These are phyloP conservation scores for Globisporangium paroecandrum DNA, from an alignment of 352 stramenopile species.

Conservation along the genomic window DNA sequence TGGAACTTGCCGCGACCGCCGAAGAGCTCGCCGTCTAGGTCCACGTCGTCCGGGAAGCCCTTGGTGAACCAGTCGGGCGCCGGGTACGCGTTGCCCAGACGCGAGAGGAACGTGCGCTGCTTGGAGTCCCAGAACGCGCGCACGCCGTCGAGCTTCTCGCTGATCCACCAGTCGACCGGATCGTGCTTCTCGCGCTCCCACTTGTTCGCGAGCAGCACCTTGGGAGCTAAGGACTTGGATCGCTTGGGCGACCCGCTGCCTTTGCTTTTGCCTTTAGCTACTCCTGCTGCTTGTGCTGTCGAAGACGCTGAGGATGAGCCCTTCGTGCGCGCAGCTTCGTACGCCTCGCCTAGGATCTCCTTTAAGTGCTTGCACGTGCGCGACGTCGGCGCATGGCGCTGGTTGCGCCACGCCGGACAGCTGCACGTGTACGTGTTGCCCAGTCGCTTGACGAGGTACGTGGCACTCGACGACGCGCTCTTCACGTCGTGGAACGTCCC, in stretches of 20 bases:
- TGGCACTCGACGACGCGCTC: constrained; percentile 48
- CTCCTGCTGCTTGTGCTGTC: constrained; percentile 2
- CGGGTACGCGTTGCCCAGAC: constrained; percentile 59
- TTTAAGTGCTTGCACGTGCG: constrained; percentile 71
- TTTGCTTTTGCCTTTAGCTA: constrained; percentile 13
- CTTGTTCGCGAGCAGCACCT: constrained; percentile 63
- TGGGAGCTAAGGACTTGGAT: constrained; percentile 32
- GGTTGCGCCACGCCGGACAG: constrained; percentile 67
- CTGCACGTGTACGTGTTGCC: constrained; percentile 56
- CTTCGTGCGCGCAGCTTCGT: constrained; percentile 32
- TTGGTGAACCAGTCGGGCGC: constrained; percentile 58
- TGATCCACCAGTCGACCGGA: constrained; percentile 63
- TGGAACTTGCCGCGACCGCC: constrained; percentile 57
- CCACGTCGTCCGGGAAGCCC: constrained; percentile 46
- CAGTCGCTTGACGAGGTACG: constrained; percentile 49
- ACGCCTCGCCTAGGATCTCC: constrained; percentile 43
- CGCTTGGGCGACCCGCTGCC: constrained; percentile 13
- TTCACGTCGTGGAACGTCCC: constrained; percentile 45
- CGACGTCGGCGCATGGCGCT: constrained; percentile 36
- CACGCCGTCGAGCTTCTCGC: constrained; percentile 75
- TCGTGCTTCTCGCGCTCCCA: constrained; percentile 65
- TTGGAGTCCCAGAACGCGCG: constrained; percentile 58
- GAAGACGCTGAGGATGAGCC: constrained; percentile 20
- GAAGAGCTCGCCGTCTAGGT: constrained; percentile 78
- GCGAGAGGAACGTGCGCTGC: constrained; percentile 53